A percentile compares a stretch with the other conserved stretches of the same genome.
These are phyloP conservation scores for Lecanicillium sp. DNA, from an alignment of 2,329 filamentous ascomycete species.

Conservation along the genomic window DNA sequence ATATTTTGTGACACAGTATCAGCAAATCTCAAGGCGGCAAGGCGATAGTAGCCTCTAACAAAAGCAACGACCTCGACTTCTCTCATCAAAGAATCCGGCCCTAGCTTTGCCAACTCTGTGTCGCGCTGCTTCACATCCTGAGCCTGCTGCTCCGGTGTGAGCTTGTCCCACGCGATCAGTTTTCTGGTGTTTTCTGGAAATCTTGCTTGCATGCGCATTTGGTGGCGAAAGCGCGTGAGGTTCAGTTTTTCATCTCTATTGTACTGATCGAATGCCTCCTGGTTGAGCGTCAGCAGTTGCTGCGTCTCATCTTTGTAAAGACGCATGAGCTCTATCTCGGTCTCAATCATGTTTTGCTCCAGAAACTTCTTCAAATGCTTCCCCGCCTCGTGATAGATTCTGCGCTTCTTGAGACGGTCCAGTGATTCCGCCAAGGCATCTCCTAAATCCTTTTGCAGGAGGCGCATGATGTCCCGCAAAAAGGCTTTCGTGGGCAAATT, in stretches of 20 bases:
- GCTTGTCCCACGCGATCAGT: constrained; percentile 30
- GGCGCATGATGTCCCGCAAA: constrained; percentile 35
- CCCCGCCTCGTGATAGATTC: constrained; percentile 41
- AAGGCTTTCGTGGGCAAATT: constrained; percentile 40
- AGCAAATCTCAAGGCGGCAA: constrained; percentile 56
- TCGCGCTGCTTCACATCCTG: constrained; percentile 35
- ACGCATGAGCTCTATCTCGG: constrained; percentile 28
- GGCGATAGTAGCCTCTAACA: constrained; percentile 60
- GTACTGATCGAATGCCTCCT: constrained; percentile 36
- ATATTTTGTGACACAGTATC: constrained; percentile 44
- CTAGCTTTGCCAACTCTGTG: constrained; percentile 37
- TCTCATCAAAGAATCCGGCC: constrained; percentile 45
- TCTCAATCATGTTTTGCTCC: constrained; percentile 24
- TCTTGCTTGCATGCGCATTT: constrained; percentile 36
- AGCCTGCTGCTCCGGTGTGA: constrained; percentile 39
- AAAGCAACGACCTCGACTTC: constrained; percentile 57
- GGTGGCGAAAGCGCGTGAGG: constrained; percentile 39
- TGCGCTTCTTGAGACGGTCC: constrained; percentile 33
- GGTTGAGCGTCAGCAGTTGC: constrained; percentile 50
- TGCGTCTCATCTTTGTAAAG: constrained; percentile 45
- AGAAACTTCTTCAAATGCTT: constrained; percentile 37
- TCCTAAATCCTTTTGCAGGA: constrained; percentile 38
- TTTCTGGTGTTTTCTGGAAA: constrained; percentile 21
- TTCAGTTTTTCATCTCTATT: constrained; percentile 35
- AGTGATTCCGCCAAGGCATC: constrained; percentile 39